phyloP scores from a whole-genome alignment of 2,329 filamentous ascomycete genomes.

The Cercospora sp. region DNA sequence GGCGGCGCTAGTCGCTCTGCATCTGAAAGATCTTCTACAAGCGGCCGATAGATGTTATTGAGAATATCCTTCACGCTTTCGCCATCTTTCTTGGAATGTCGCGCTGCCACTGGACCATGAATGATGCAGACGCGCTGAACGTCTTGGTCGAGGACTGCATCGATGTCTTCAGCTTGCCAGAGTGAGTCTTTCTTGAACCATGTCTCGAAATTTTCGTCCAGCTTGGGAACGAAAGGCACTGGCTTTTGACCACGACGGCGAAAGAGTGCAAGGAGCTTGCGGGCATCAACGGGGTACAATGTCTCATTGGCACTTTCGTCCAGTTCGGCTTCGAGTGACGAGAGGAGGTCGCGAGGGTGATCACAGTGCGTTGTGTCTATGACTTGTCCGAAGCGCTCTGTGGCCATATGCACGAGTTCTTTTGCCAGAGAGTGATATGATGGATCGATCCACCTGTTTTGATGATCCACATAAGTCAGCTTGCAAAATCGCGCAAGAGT shows the following conservation, averaged over 20 bases:
- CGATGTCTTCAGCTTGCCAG: neutral
- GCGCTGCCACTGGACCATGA: neutral
- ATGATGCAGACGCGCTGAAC: neutral
- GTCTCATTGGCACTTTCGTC: neutral
- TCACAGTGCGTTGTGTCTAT: neutral
- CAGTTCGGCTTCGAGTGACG: neutral
- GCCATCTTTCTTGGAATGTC: neutral
- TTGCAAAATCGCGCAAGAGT: neutral
- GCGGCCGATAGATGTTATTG: neutral
- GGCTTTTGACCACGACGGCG: neutral
- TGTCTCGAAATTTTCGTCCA: neutral
- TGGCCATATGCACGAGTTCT: neutral
- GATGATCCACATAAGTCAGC: neutral
- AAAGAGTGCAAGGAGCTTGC: neutral
- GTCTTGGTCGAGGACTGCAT: neutral
- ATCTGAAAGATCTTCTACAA: neutral
- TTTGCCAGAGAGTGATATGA: neutral
- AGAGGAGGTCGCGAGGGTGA: neutral
- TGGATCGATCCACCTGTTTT: neutral
- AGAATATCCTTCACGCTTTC: neutral
- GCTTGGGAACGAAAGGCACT: neutral
- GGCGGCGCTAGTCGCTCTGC: neutral
- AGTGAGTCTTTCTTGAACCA: neutral
- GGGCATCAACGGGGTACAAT: neutral
- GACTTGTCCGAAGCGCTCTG: neutral